Percentiles rank a stretch among this genome's conserved stretches.
phyloP scores from a whole-genome alignment of 2,329 filamentous ascomycete species.

The Dryadomyces quercus-mongolicae region DNA sequence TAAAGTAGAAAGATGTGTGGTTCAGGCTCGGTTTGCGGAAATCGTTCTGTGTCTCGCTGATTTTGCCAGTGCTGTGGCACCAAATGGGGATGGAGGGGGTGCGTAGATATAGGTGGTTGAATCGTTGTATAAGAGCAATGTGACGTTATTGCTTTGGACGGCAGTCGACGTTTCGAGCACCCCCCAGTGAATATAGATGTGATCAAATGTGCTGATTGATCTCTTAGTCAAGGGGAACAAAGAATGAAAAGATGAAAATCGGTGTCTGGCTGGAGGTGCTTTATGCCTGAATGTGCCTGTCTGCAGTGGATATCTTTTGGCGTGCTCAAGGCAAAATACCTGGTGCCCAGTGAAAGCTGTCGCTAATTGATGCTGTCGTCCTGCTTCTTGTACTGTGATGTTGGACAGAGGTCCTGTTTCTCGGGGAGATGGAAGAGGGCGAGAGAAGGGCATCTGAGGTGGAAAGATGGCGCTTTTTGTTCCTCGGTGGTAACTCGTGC shows the following conservation, averaged over 20 bases:
- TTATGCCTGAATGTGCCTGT: too few species aligned
- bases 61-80: background rate
- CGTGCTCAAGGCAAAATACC: too few species aligned
- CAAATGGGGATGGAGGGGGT: background rate
- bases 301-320: too few species aligned
- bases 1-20: background rate
- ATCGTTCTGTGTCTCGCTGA: background rate
- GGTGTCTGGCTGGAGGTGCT: background rate
- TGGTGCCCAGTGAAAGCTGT: background rate
- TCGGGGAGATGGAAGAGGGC: background rate
- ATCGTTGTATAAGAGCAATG: background rate
- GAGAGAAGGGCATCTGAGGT: background rate
- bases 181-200: too few species aligned
- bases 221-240: background rate
- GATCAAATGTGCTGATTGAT: background rate
- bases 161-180: background rate
- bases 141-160: background rate
- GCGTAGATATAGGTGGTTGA: background rate
- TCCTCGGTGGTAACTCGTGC: background rate
- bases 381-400: background rate
- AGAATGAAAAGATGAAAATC: background rate
- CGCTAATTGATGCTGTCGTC: background rate
- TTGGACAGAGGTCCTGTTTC: background rate
- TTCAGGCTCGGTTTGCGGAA: background rate
- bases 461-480: slow-evolving; percentile 6